Conservation (phyloP, 192 early-diverging fungal genomes). For the Umbelopsis sp. region DNA sequence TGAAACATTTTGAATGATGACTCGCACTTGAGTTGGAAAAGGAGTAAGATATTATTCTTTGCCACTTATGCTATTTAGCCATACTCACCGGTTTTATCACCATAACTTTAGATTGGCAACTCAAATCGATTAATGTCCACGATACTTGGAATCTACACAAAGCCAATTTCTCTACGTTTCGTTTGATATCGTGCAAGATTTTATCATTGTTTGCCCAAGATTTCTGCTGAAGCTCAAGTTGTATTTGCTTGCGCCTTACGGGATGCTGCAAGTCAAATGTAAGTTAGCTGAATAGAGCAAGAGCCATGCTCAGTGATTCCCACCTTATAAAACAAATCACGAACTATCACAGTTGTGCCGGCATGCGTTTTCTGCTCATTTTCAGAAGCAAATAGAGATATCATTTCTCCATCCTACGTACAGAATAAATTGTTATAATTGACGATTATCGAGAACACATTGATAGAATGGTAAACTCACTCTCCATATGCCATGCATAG, state of each 20-base stretch:
- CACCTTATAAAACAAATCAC: conserved; percentile 73
- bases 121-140: conserved; percentile 8
- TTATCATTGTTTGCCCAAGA: neutral
- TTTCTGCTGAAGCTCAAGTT: neutral
- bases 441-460: too few relatives aligned
- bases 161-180: neutral
- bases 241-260: conserved; percentile 51
- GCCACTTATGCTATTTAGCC: neutral
- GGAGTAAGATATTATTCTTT: neutral
- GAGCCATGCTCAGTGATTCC: neutral
- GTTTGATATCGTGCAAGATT: neutral
- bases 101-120: neutral
- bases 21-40: neutral
- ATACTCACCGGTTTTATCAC: neutral
- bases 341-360: conserved; percentile 64
- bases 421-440: too few relatives aligned
- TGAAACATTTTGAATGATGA: conserved; percentile 40
- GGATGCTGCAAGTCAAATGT: conserved; percentile 47
- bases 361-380: conserved; percentile 35
- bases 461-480: conserved; percentile 21
- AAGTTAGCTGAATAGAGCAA: neutral
- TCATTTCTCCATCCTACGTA: neutral
- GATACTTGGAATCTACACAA: neutral
- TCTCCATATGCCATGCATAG: conserved; percentile 43
- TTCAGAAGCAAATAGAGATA: conserved; percentile 23